Evolutionary conservation across 768 basidiomycete genomes (phyloP), one percentile per base, ranked within the genome.

Genomic region (Boletus rubescentipes): DNA sequence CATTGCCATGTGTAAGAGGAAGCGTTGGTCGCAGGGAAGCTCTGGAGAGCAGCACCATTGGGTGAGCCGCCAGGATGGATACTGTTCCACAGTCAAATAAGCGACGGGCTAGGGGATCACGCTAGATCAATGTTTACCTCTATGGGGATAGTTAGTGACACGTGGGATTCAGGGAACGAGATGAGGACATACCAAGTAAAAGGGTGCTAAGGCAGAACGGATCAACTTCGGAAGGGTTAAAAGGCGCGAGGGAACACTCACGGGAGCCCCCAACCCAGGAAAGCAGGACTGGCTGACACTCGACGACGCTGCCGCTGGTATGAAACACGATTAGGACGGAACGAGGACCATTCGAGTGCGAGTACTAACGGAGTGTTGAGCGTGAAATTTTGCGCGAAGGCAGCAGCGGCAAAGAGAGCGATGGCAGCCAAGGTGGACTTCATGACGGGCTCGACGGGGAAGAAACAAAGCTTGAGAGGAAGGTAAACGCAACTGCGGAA

Each of bases 311-410:
- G 36, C 67, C 14, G 35, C 85, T 87, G 57, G 2, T 57, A 26
- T 37, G 38, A 12, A 41, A 41, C 23, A 42, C 20, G 51, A 56
- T 57, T 12, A 61, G 46, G 43, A 38, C 23, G 9, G 5, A 38
- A 12, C 18, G 35, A 7, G 16, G 14, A 1, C 46, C 3, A 36
- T 34, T 26, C 21, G 37, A 14, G 15, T 9, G 23, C 8, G 30
- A 14, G 32, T 32, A 78, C 87, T 64, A 60, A 90, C 89, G 89
- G 89, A 35, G 89, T 92, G 67, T 87, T 85, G 67, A 91, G 74
- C 1, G 60, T 72, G 59, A 84, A 63, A 64, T 79, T 80, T 63
- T 83, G 82, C 16, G 79, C 84, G 23, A 75, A 38, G 45, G 69
- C 82, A 31, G 69, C 68, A 46, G 70, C 67, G 42, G 71, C 73